Evolutionary conservation across 371 early-diverging fungal genomes (phyloP).

Genomic region (Mortierella sp.): DNA sequence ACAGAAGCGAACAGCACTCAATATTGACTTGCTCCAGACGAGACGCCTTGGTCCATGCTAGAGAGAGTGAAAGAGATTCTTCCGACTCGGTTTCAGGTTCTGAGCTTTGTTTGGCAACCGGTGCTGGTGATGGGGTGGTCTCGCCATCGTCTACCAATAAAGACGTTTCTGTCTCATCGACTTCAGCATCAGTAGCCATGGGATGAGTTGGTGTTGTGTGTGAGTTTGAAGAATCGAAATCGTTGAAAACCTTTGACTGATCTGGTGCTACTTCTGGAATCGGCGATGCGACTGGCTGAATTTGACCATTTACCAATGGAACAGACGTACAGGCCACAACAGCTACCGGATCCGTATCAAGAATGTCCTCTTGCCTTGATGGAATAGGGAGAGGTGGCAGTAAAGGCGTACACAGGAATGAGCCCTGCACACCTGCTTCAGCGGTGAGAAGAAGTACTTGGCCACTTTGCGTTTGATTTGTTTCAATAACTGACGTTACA

Average conservation of each 20-base stretch:
- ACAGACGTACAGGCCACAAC: not conserved
- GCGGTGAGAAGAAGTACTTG: constrained; percentile 6
- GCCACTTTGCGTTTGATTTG: constrained; percentile 3
- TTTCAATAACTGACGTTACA: not conserved
- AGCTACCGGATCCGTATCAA: not conserved
- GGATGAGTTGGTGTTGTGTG: not conserved
- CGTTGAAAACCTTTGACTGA: not conserved
- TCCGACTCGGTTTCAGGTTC: constrained; percentile 1
- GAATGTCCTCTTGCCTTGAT: constrained; percentile 15
- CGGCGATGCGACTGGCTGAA: not conserved
- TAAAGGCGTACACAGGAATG: constrained; percentile 18
- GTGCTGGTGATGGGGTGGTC: not conserved
- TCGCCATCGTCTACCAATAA: not conserved
- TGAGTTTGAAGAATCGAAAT: not conserved
- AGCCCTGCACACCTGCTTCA: constrained; percentile 1
- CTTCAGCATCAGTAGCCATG: not conserved
- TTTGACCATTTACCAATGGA: not conserved
- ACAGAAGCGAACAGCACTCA: constrained; percentile 40
- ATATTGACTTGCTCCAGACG: constrained; percentile 52
- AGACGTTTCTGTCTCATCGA: not conserved
- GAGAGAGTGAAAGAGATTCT: not conserved
- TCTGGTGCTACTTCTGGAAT: not conserved
- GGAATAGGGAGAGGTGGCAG: constrained; percentile 48
- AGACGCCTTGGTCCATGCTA: constrained; percentile 31
- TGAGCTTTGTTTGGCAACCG: not conserved